A percentile compares a stretch with the other conserved stretches of the same genome.
Evolutionary conservation across 2,329 filamentous ascomycete genomes (phyloP).

Genomic region (Xylariaceae sp.): DNA sequence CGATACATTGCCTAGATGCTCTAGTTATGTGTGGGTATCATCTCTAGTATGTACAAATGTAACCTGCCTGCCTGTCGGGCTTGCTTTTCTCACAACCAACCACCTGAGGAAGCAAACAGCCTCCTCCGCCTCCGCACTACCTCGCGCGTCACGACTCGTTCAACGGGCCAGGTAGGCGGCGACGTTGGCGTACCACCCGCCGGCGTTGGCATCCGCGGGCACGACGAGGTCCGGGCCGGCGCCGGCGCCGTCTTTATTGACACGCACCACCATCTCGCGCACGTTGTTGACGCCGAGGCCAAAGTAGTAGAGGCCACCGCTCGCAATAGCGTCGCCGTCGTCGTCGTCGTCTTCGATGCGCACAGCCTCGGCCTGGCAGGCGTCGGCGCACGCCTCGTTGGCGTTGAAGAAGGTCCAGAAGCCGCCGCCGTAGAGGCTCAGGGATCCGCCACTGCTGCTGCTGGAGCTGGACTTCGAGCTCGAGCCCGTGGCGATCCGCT

Average conservation of each 20-base stretch:
- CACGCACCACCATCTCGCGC: conserved; percentile 4
- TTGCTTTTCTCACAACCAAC: too few relatives aligned
- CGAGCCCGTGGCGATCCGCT: conserved; percentile 7
- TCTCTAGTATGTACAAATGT: too few relatives aligned
- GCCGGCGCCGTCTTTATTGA: too few relatives aligned
- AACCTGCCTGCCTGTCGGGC: too few relatives aligned
- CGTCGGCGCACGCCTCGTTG: conserved; percentile 6
- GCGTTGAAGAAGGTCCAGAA: conserved; percentile 18
- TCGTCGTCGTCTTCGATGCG: conserved; percentile 36
- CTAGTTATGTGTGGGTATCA: too few relatives aligned
- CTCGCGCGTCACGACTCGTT: too few relatives aligned
- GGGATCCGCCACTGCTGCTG: too few relatives aligned
- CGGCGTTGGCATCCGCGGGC: conserved; percentile 6
- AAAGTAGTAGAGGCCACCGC: conserved; percentile 51
- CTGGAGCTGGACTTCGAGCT: too few relatives aligned
- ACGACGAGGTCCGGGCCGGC: conserved; percentile 3
- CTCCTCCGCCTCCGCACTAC: too few relatives aligned
- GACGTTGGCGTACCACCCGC: conserved; percentile 10
- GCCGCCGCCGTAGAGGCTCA: conserved; percentile 13
- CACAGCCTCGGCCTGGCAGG: conserved; percentile 43
- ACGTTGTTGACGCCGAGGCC: conserved; percentile 9
- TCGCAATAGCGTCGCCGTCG: too few relatives aligned
- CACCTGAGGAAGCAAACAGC: too few relatives aligned
- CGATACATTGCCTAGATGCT: too few relatives aligned
- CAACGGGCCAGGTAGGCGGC: conserved; percentile 10